A percentile compares a stretch with the other conserved stretches of the same genome.
These are phyloP conservation scores for Volvox reticuliferus DNA, from an alignment of 139 green algal species.

Conservation along the genomic window DNA sequence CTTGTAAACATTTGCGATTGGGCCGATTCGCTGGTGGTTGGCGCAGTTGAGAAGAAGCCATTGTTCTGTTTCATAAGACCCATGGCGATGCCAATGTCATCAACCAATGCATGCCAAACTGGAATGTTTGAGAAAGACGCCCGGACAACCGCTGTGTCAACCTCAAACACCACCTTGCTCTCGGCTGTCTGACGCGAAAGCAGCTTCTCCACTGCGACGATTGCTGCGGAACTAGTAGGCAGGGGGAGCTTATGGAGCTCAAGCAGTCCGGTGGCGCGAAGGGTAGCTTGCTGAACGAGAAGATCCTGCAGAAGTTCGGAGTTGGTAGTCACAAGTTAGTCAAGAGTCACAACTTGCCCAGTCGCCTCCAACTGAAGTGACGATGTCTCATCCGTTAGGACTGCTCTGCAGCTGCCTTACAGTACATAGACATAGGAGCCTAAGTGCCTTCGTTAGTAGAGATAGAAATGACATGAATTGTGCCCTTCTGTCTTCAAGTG, in stretches of 20 bases:
- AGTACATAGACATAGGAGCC: no score
- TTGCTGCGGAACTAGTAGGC: background rate
- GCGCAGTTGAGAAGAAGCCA: conserved; percentile 22
- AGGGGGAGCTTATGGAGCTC: conserved; percentile 45
- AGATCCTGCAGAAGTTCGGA: conserved; percentile 44
- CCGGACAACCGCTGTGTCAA: conserved; percentile 65
- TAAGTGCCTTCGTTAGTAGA: no score
- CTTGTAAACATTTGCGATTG: no score
- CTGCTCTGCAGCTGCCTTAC: no score
- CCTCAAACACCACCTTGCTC: conserved; percentile 58
- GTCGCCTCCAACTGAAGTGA: no score
- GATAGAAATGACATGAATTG: no score
- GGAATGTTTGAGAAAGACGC: conserved; percentile 81
- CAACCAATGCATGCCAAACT: conserved; percentile 67
- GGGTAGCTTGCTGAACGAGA: conserved; percentile 54
- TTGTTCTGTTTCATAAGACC: conserved; percentile 11
- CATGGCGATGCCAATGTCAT: conserved; percentile 42
- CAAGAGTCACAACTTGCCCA: no score
- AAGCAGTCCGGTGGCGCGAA: conserved; percentile 50
- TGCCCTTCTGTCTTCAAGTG: no score
- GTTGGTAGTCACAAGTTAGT: no score
- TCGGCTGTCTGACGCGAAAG: conserved; percentile 30
- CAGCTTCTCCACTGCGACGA: background rate
- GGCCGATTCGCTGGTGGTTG: background rate
- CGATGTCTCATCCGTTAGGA: no score